Conservation (phyloP, 2,329 filamentous ascomycete species). For the Trichoderma simmonsii region DNA sequence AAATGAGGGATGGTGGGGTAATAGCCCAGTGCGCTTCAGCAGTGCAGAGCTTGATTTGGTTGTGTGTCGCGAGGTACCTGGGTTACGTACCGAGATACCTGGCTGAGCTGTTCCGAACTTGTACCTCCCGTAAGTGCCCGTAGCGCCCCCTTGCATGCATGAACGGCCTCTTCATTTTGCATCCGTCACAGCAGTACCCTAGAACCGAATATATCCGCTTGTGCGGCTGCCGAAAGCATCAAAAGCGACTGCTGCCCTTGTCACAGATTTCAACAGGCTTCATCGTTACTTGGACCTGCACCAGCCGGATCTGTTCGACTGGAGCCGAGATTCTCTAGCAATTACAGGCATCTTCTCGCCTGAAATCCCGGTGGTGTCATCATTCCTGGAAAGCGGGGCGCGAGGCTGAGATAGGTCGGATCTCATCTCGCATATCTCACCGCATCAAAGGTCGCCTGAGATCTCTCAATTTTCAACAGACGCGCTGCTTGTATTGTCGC, state of each 20-base stretch:
- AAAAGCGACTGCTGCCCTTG: not conserved
- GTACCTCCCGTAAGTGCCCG: conserved; percentile 12
- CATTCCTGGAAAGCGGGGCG: conserved; percentile 5
- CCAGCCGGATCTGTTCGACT: not conserved
- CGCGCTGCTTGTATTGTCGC: not conserved
- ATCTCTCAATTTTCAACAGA: not conserved
- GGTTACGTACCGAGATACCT: not conserved
- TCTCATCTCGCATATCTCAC: conserved; percentile 8
- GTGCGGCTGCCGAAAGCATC: not conserved
- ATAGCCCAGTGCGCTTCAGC: no score
- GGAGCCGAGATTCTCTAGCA: not conserved
- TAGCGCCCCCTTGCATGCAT: conserved; percentile 8
- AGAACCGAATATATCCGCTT: conserved; percentile 14
- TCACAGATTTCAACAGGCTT: not conserved
- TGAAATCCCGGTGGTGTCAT: not conserved
- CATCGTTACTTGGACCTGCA: not conserved
- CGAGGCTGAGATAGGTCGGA: conserved; percentile 8
- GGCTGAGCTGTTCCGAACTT: not conserved
- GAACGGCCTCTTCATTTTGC: conserved; percentile 2
- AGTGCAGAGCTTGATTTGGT: not conserved
- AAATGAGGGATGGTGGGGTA: not conserved
- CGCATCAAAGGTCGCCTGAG: not conserved
- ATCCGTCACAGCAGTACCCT: conserved; percentile 8
- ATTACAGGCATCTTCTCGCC: not conserved
- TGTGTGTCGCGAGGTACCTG: not conserved